phyloP scores from a whole-genome alignment of 352 stramenopile species.

The Aphanomyces stellatus region DNA sequence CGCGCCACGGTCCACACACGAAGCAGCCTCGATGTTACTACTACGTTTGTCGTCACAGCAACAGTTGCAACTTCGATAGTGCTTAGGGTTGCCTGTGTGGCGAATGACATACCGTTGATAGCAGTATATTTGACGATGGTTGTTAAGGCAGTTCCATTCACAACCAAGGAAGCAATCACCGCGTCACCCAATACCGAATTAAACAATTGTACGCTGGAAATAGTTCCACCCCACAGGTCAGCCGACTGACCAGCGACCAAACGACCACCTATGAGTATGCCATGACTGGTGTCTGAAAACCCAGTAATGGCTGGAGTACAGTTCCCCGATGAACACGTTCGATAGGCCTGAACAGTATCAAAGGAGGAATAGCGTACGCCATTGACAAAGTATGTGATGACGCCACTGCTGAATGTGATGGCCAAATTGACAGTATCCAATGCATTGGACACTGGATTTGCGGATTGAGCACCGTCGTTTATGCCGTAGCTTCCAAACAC shows the following conservation, averaged over 20 bases:
- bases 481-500: neutral
- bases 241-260: neutral
- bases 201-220: neutral
- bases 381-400: constrained; percentile 14
- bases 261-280: neutral
- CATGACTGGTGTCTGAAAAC: neutral
- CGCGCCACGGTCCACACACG: neutral
- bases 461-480: neutral
- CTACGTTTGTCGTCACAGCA: neutral
- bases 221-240: neutral
- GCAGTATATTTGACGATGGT: neutral
- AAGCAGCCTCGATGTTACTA: neutral
- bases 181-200: neutral
- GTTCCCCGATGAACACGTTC: neutral
- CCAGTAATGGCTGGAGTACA: neutral
- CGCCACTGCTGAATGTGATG: constrained; percentile 4
- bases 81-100: neutral
- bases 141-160: neutral
- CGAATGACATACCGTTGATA: neutral
- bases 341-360: constrained; percentile 4
- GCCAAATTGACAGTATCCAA: neutral
- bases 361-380: neutral
- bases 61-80: constrained; percentile 5
- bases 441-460: constrained; percentile 2
- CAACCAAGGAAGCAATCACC: constrained; percentile 1